Percentiles rank a stretch among this genome's conserved stretches.
Evolutionary conservation across 2,329 filamentous ascomycete species (phyloP).

Genomic region (Intubia oerlemansii): DNA sequence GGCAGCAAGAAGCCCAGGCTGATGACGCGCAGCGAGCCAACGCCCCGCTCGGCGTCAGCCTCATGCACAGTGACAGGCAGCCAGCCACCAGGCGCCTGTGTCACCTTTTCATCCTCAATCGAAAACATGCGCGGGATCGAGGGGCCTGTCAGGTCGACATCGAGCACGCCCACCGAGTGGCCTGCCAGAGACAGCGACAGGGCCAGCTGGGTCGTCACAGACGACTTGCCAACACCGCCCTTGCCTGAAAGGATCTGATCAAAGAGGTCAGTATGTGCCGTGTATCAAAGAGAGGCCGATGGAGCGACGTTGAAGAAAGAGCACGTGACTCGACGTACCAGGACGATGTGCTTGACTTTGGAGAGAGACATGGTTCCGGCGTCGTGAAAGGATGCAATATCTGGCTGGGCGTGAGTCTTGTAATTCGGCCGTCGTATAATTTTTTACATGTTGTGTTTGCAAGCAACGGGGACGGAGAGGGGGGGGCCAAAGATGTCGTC

Average conservation of each 20-base stretch:
- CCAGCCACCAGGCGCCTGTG: conserved; percentile 82
- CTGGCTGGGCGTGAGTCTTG: too few species aligned
- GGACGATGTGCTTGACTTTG: conserved; percentile 56
- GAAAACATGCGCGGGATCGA: conserved; percentile 91
- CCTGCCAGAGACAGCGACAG: conserved; percentile 71
- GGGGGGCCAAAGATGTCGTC: too few species aligned
- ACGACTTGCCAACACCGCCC: conserved; percentile 94
- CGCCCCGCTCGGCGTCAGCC: conserved; percentile 23
- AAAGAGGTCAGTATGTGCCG: too few species aligned
- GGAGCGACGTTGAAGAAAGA: neutral
- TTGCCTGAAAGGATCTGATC: conserved; percentile 83
- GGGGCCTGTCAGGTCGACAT: conserved; percentile 88
- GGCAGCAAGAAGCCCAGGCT: conserved; percentile 80
- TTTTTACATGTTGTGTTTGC: too few species aligned
- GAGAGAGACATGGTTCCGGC: conserved; percentile 44
- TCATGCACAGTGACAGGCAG: conserved; percentile 69
- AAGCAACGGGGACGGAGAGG: too few species aligned
- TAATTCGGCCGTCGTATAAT: too few species aligned
- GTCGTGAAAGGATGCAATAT: too few species aligned
- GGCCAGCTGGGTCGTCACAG: conserved; percentile 88
- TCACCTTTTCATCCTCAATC: conserved; percentile 74
- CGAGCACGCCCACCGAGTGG: conserved; percentile 80
- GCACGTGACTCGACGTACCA: conserved; percentile 19
- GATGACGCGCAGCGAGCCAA: conserved; percentile 62
- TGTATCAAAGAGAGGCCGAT: neutral